Base-by-base conservation (phyloP, 805 yeast species). In the Yarrowia keelungensis region DNA sequence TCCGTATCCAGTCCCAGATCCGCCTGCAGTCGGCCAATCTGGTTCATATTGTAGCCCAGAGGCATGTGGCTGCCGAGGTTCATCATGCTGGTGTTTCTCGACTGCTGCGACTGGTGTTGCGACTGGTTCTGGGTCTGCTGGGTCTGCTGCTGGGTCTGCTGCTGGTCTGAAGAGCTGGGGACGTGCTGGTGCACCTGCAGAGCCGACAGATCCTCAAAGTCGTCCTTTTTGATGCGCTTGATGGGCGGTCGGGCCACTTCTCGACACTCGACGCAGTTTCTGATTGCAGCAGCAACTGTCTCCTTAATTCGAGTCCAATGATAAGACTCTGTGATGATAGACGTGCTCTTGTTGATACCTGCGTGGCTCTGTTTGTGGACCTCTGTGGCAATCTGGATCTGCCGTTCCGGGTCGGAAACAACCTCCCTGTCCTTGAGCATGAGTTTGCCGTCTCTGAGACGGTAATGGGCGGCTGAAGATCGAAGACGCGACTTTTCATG, bases 281-380 rank as follows among this genome's bases (percentile, higher is more conserved):
- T 82, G 67, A 93, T 87, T 1, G 91, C 94, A 39, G 87, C 86
- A 0, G 90, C 87, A 0, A 91, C 97, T 0, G 97, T 91, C 69
- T 87, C 92, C 78, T 95, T 93, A 71, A 94, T 90, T 65, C 97
- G 85, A 1, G 92, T 86, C 98, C 98, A 94, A 77, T 92, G 97
- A 73, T 90, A 94, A 72, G 85, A 85, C 71, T 90, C 95, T 1
- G 93, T 85, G 16, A 95, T 85, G 16, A 84, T 79, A 0, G 94
- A 80, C 0, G 97, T 92, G 1, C 97, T 88, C 74, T 89, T 91
- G 79, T 94, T 94, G 71, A 94, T 92, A 11, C 98, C 98, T 12
- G 88, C 88, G 76, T 94, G 99, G 54, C 83, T 85, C 22, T 83
- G 77, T 71, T 83, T 75, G 76, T 94, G 99, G 22, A 86, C 79